phyloP scores from a whole-genome alignment of 345 rosid genomes.

The Limnanthes douglasii region DNA sequence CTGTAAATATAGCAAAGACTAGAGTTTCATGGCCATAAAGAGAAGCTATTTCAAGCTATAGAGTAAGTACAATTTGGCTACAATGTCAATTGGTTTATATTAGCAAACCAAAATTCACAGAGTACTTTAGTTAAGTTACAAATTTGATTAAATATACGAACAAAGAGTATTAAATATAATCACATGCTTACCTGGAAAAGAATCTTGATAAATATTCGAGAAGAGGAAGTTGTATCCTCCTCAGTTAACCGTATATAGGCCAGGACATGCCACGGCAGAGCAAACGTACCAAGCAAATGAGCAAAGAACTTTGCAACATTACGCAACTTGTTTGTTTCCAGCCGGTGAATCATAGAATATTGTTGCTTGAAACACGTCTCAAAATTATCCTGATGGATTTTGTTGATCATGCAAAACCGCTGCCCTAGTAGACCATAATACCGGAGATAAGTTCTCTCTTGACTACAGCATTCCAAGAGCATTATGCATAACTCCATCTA shows the following conservation, averaged over 20 bases:
- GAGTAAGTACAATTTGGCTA: too few relatives aligned
- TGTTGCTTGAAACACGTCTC: constrained; percentile 89
- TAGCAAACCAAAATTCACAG: too few relatives aligned
- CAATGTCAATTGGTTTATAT: too few relatives aligned
- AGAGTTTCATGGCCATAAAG: too few relatives aligned
- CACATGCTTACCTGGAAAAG: constrained; percentile 67
- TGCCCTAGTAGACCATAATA: constrained; percentile 86
- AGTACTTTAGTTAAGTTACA: too few relatives aligned
- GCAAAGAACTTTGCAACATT: constrained; percentile 95
- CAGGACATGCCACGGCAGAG: constrained; percentile 90
- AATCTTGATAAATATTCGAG: constrained; percentile 87
- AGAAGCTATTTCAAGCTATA: too few relatives aligned
- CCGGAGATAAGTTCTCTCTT: constrained; percentile 89
- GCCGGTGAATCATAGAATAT: constrained; percentile 89
- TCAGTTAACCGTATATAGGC: constrained; percentile 79
- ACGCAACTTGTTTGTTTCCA: constrained; percentile 77
- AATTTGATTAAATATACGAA: too few relatives aligned
- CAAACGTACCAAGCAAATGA: constrained; percentile 84
- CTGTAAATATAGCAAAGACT: too few relatives aligned
- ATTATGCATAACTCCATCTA: constrained; percentile 92
- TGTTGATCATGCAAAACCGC: constrained; percentile 92
- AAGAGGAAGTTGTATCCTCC: constrained; percentile 89
- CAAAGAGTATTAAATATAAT: too few relatives aligned
- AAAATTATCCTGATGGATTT: constrained; percentile 77
- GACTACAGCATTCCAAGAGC: constrained; percentile 94